phyloP scores from a whole-genome alignment of 305 asterid genomes.

The Fraxinus platypoda region DNA sequence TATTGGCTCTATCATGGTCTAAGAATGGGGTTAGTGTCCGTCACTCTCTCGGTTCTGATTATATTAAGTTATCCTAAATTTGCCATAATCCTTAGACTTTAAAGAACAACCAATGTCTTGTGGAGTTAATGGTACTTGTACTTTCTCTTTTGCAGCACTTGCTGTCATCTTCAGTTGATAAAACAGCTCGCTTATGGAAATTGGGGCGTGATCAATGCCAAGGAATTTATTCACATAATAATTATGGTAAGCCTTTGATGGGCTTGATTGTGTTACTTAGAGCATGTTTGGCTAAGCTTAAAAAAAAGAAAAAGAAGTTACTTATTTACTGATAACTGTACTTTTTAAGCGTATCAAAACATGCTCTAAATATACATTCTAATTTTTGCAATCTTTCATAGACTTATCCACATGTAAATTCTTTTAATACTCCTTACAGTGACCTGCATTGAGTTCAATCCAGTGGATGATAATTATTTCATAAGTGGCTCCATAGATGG shows the following conservation, averaged over 20 bases:
- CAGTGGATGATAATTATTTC: slow-evolving; percentile 62
- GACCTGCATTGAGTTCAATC: slow-evolving; percentile 75
- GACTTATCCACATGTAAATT: neutral
- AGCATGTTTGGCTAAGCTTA: neutral
- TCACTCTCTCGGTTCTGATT: neutral
- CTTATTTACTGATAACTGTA: neutral
- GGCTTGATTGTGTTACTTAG: neutral
- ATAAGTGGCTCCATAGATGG: slow-evolving; percentile 82
- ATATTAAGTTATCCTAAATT: neutral
- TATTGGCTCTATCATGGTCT: slow-evolving; percentile 82
- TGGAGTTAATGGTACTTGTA: slow-evolving; percentile 5
- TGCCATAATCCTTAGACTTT: neutral
- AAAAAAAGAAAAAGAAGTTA: neutral
- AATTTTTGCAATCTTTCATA: too few relatives aligned
- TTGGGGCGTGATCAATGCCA: slow-evolving; percentile 63
- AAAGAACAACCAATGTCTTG: slow-evolving; percentile 1
- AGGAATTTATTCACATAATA: slow-evolving; percentile 63
- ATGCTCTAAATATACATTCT: neutral
- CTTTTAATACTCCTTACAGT: slow-evolving; percentile 44
- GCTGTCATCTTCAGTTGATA: slow-evolving; percentile 75
- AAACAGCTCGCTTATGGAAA: slow-evolving; percentile 82
- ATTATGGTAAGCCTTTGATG: slow-evolving; percentile 48
- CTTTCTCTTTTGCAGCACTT: slow-evolving; percentile 49
- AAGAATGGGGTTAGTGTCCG: slow-evolving; percentile 63
- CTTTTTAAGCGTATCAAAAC: neutral